Evolutionary conservation across 495 filamentous ascomycete species (phyloP).

Genomic region (Aspergillus sclerotioniger): DNA sequence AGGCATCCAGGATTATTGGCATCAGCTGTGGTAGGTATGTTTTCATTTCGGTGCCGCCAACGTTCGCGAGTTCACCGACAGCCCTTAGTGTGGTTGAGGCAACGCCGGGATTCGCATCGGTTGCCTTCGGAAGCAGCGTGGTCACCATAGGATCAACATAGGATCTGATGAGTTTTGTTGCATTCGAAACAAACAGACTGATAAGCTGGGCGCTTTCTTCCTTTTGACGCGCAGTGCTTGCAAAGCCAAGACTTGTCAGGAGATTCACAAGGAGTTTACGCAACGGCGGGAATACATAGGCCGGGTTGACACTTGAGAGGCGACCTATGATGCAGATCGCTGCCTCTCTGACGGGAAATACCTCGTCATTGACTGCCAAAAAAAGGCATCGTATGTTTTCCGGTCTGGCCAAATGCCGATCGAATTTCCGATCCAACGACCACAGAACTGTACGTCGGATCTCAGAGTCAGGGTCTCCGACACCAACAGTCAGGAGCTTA

Average conservation of each 20-base stretch:
- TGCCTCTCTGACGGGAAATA: conserved; percentile 87
- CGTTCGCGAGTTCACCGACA: conserved; percentile 87
- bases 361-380: conserved; percentile 93
- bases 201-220: conserved; percentile 94
- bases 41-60: conserved; percentile 88
- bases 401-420: conserved; percentile 88
- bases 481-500: conserved; percentile 88
- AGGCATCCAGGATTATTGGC: conserved; percentile 86
- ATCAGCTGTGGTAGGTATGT: conserved; percentile 85
- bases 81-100: conserved; percentile 91
- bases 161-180: conserved; percentile 84
- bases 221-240: conserved; percentile 88
- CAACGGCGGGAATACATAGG: conserved; percentile 93
- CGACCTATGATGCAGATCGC: conserved; percentile 95
- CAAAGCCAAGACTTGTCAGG: conserved; percentile 91
- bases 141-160: conserved; percentile 94
- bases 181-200: conserved; percentile 85
- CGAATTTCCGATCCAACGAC: conserved; percentile 89
- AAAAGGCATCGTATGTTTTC: conserved; percentile 96
- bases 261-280: conserved; percentile 94
- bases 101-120: conserved; percentile 77
- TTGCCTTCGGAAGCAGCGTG: conserved; percentile 83
- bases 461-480: conserved; percentile 84
- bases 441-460: conserved; percentile 85
- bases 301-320: conserved; percentile 85